Conservation (phyloP, 1,139 yeast species). For the Candida sanyaensis region DNA sequence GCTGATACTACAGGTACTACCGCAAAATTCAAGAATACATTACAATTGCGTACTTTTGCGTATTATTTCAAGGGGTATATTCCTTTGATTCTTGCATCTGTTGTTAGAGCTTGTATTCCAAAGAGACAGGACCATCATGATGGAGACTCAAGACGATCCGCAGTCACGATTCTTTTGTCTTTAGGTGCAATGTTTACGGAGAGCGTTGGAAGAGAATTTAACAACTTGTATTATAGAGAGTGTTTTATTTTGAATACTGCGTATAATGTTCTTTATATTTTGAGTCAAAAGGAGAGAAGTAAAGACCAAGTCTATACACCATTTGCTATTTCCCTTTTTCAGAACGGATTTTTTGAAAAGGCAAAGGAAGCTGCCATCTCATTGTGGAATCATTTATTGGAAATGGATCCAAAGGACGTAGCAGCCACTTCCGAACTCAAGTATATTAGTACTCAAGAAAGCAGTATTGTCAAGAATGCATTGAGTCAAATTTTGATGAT, state of each 20-base stretch:
- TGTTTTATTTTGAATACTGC: conserved; percentile 32
- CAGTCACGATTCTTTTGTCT: conserved; percentile 41
- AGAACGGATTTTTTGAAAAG: conserved; percentile 42
- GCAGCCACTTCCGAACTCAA: conserved; percentile 32
- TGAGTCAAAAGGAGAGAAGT: conserved; percentile 33
- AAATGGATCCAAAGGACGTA: conserved; percentile 21
- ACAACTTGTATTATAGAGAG: conserved; percentile 18
- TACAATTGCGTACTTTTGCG: conserved; percentile 54
- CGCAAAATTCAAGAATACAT: conserved; percentile 61
- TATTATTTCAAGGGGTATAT: conserved; percentile 54
- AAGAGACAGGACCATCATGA: conserved; percentile 44
- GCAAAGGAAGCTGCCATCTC: conserved; percentile 24
- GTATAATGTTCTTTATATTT: conserved; percentile 28
- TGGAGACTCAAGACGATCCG: conserved; percentile 35
- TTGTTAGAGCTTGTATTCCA: conserved; percentile 45
- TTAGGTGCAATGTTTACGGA: conserved; percentile 33
- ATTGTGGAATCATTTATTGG: conserved; percentile 22
- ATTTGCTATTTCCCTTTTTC: conserved; percentile 49
- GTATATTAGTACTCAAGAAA: conserved; percentile 33
- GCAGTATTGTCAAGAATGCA: conserved; percentile 43
- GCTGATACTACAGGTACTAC: conserved; percentile 42
- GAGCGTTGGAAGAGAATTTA: conserved; percentile 25
- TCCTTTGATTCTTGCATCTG: conserved; percentile 38
- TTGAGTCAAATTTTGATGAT: conserved; percentile 43
- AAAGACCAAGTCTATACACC: conserved; percentile 41